Conservation (phyloP, 2,329 filamentous ascomycete genomes). For the Chrysoporthe cubensis region DNA sequence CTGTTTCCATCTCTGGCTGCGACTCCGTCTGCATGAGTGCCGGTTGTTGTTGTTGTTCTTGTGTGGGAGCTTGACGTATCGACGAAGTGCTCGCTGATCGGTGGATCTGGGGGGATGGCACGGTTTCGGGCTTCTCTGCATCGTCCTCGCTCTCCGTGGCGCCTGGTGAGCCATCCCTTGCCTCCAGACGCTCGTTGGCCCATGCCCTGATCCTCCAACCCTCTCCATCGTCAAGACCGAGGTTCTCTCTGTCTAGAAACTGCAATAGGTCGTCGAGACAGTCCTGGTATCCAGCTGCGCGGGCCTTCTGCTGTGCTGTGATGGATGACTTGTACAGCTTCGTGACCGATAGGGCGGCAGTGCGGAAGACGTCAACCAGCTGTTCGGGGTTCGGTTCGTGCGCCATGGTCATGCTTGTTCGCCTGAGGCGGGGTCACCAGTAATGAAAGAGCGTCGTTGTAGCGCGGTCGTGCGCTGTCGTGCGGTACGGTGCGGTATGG, state of each 20-base stretch:
- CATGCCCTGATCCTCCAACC: constrained; percentile 65
- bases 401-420: constrained; percentile 41
- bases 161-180: constrained; percentile 55
- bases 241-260: constrained; percentile 81
- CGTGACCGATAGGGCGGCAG: constrained; percentile 89
- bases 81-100: constrained; percentile 51
- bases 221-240: constrained; percentile 80
- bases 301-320: constrained; percentile 73
- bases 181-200: constrained; percentile 72
- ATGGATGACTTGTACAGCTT: constrained; percentile 95
- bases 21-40: constrained; percentile 38
- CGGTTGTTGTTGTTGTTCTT: constrained; percentile 22
- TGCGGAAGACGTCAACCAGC: constrained; percentile 87
- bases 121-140: constrained; percentile 62
- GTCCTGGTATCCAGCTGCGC: constrained; percentile 87
- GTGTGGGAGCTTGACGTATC: constrained; percentile 26
- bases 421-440: background rate
- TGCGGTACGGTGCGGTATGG: constrained; percentile 4
- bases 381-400: constrained; percentile 57
- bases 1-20: constrained; percentile 43
- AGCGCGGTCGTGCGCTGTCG: background rate
- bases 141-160: constrained; percentile 60
- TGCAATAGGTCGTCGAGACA: constrained; percentile 87
- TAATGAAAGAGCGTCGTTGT: background rate
- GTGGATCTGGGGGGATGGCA: constrained; percentile 61